These are phyloP conservation scores for Xylariaceae sp. DNA, from an alignment of 2,329 filamentous ascomycete species.

Conservation along the genomic window DNA sequence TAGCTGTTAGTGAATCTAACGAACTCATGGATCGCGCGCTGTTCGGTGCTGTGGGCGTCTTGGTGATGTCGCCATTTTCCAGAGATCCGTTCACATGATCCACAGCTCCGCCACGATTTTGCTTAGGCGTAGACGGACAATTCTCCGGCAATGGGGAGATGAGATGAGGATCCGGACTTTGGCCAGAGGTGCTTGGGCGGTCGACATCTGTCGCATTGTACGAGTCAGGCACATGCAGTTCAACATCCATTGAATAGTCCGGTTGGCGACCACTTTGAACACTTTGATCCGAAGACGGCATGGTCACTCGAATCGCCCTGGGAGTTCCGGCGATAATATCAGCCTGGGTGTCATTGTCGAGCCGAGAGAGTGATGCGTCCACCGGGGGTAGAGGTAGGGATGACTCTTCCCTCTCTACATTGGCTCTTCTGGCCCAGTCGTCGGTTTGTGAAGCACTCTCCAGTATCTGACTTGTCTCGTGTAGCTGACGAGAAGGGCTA, in stretches of 20 bases:
- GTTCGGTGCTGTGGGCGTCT: conserved; percentile 11
- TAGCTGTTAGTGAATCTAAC: conserved; percentile 28
- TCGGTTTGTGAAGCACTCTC: conserved; percentile 7
- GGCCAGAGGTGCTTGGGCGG: not conserved
- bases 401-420: conserved; percentile 10
- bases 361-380: conserved; percentile 5
- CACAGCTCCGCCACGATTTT: conserved; percentile 2
- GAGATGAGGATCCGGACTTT: not conserved
- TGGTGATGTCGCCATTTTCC: not conserved
- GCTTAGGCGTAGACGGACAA: conserved; percentile 5
- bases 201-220: conserved; percentile 13
- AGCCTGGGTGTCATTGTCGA: conserved; percentile 13
- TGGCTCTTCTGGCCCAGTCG: conserved; percentile 3
- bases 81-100: conserved; percentile 5
- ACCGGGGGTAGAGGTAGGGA: conserved; percentile 10
- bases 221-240: conserved; percentile 25
- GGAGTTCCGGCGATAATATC: conserved; percentile 25
- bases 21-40: conserved; percentile 21
- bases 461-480: conserved; percentile 23
- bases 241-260: conserved; percentile 39
- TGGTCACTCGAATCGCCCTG: conserved; percentile 26
- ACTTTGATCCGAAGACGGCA: conserved; percentile 39
- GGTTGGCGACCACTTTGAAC: conserved; percentile 48
- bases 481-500: conserved; percentile 30
- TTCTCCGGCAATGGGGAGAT: not conserved